A percentile compares a stretch with the other conserved stretches of the same genome.
phyloP scores from a whole-genome alignment of 2,329 filamentous ascomycete genomes.

The Anthostomella pinea region DNA sequence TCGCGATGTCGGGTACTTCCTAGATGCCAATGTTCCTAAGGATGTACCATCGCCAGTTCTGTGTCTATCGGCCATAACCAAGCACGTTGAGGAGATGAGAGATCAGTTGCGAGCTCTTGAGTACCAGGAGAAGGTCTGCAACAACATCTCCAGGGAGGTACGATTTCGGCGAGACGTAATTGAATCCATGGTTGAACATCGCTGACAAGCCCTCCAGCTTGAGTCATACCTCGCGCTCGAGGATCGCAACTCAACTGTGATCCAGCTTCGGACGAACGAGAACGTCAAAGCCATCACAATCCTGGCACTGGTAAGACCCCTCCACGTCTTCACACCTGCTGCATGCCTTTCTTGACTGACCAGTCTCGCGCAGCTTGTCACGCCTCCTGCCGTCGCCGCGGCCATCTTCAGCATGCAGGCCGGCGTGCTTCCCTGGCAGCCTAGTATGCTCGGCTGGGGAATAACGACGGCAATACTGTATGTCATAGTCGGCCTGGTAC shows the following conservation, averaged over 20 bases:
- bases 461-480: slow-evolving; percentile 4
- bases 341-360: background rate
- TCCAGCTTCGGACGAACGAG: slow-evolving; percentile 11
- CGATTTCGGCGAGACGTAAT: background rate
- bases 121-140: slow-evolving; percentile 9
- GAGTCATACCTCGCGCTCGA: slow-evolving; percentile 9
- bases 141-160: slow-evolving; percentile 10
- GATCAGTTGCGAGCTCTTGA: slow-evolving; percentile 3
- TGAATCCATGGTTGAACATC: background rate
- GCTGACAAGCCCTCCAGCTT: slow-evolving; percentile 1
- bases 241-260: slow-evolving; percentile 8
- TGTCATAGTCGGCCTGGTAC: slow-evolving; percentile 1
- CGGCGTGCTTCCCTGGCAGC: background rate
- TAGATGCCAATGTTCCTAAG: background rate
- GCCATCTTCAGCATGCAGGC: slow-evolving; percentile 6
- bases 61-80: slow-evolving; percentile 6
- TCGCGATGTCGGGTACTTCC: slow-evolving; percentile 6
- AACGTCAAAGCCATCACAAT: slow-evolving; percentile 9
- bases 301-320: slow-evolving; percentile 8
- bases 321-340: background rate
- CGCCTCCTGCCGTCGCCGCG: slow-evolving; percentile 6
- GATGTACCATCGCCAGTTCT: background rate
- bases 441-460: slow-evolving; percentile 3
- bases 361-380: slow-evolving; percentile 1
- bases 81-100: slow-evolving; percentile 11